Evolutionary conservation across 2,329 filamentous ascomycete species (phyloP).

Genomic region (Dactylellina haptotyla): DNA sequence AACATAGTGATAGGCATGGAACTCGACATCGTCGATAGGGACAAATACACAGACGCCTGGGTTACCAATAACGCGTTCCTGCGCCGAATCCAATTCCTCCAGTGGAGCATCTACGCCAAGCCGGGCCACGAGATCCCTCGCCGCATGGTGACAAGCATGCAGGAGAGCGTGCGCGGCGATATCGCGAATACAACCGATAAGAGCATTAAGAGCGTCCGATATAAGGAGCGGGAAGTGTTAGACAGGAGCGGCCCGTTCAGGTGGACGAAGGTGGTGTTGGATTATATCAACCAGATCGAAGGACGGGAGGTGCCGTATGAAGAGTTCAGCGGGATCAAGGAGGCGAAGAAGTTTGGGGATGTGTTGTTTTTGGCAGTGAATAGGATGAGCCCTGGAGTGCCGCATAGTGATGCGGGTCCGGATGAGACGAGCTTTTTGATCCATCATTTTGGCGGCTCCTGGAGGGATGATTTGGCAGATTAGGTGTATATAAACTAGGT

Average conservation of each 20-base stretch:
- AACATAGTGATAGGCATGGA: slow-evolving; percentile 45
- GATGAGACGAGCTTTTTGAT: slow-evolving; percentile 22
- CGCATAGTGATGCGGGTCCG: slow-evolving; percentile 27
- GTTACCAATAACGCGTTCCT: slow-evolving; percentile 11
- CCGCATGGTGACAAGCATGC: slow-evolving; percentile 32
- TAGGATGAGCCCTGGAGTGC: slow-evolving; percentile 36
- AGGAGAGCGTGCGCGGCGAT: slow-evolving; percentile 19
- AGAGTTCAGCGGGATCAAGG: slow-evolving; percentile 26
- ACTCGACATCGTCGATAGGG: slow-evolving; percentile 30
- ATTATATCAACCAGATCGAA: slow-evolving; percentile 39
- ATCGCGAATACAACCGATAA: not conserved
- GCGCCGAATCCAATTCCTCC: slow-evolving; percentile 34
- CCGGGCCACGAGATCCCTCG: slow-evolving; percentile 38
- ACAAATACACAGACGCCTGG: slow-evolving; percentile 30
- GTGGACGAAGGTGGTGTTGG: slow-evolving; percentile 27
- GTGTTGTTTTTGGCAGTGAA: slow-evolving; percentile 43
- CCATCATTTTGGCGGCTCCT: slow-evolving; percentile 20
- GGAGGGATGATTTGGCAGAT: slow-evolving; percentile 13
- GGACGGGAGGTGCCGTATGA: slow-evolving; percentile 9
- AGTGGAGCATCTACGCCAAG: slow-evolving; percentile 39
- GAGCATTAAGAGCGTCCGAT: not conserved
- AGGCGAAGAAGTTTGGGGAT: slow-evolving; percentile 36
- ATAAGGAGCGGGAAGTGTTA: slow-evolving; percentile 11
- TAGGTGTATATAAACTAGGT: not conserved
- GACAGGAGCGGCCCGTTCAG: slow-evolving; percentile 34